Evolutionary conservation across 805 yeast species (phyloP).

Genomic region (Komagataella pseudopastoris): DNA sequence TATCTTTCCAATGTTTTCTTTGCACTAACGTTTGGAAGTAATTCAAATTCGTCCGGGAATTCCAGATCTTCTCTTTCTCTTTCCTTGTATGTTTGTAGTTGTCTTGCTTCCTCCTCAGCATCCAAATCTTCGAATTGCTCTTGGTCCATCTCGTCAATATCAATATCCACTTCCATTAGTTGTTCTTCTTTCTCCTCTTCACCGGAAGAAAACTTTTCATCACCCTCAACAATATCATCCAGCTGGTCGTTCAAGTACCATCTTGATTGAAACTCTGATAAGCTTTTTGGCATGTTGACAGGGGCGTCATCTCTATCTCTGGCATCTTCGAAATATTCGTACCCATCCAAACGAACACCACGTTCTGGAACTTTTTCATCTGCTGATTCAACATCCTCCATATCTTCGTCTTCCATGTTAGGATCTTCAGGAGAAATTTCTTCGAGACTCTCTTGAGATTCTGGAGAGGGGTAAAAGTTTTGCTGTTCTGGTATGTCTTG

Average conservation of each 20-base stretch:
- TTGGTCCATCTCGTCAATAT: conserved; percentile 22
- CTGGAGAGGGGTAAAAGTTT: conserved; percentile 17
- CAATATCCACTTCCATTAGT: conserved; percentile 26
- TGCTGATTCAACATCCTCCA: conserved; percentile 13
- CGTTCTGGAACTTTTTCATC: conserved; percentile 12
- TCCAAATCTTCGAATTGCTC: conserved; percentile 57
- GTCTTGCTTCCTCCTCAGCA: conserved; percentile 75
- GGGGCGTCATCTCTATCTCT: conserved; percentile 15
- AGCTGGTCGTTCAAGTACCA: conserved; percentile 59
- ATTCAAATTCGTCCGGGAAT: conserved; percentile 91
- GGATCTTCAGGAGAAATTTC: conserved; percentile 42
- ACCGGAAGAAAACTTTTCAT: conserved; percentile 22
- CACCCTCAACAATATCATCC: conserved; percentile 23
- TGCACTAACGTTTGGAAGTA: conserved; percentile 65
- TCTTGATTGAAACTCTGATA: conserved; percentile 64
- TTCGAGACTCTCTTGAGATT: conserved; percentile 42
- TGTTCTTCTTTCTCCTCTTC: conserved; percentile 20
- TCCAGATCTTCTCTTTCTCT: conserved; percentile 75
- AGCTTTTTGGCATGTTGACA: conserved; percentile 45
- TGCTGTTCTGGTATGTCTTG: conserved; percentile 9
- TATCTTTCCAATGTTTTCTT: conserved; percentile 63
- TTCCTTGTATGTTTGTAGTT: conserved; percentile 52
- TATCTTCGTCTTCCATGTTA: conserved; percentile 17
- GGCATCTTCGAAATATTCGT: conserved; percentile 8
- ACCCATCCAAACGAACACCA: conserved; percentile 12